Evolutionary conservation across 345 rosid genomes (phyloP), one percentile per base, ranked within the genome.

Genomic region (Capsella bursapastoris): DNA sequence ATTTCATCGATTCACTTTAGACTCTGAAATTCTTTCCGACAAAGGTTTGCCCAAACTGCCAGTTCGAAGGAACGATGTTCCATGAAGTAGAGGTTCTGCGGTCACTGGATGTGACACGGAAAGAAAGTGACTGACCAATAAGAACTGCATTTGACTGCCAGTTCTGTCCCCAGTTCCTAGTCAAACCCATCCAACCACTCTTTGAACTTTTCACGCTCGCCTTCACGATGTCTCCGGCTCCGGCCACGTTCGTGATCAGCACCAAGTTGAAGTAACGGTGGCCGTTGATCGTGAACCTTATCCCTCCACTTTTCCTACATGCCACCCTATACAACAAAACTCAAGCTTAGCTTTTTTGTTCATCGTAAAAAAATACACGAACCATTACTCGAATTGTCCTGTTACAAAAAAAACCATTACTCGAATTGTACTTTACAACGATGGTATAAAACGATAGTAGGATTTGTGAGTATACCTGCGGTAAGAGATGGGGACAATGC

Each of bases 11-110:
- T 76, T 66, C 60, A 66, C 47, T 35, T 67, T 67, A 88, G 72
- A 86, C 88, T 80, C 86, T 83, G 80, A 86, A 90, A 57, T 88
- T 90, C 70, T 90, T 86, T 6, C 96, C 96, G 4, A 76, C 72
- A 86, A 90, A 90, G 49, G 96, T 88, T 70, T 90, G 96, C 11
- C 93, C 88, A 48, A 90, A 90, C 75, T 84, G 87, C 96, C 96
- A 90, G 60, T 78, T 65, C 3, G 88, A 66, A 35, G 93, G 93
- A 22, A 78, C 90, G 13, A 88, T 69, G 71, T 90, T 90, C 93
- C 88, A 86, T 1, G 96, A 90, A 40, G 96, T 90, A 57, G 93
- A 84, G 8, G 82, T 82, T 50, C 93, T 81, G 8, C 86, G 79
- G 64, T 90, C 96, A 58, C 93, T 88, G 65, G 79, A 80, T 34